Evolutionary conservation across 1,139 yeast genomes (phyloP), one percentile per base, ranked within the genome.

Genomic region (Zygoascus sp.): DNA sequence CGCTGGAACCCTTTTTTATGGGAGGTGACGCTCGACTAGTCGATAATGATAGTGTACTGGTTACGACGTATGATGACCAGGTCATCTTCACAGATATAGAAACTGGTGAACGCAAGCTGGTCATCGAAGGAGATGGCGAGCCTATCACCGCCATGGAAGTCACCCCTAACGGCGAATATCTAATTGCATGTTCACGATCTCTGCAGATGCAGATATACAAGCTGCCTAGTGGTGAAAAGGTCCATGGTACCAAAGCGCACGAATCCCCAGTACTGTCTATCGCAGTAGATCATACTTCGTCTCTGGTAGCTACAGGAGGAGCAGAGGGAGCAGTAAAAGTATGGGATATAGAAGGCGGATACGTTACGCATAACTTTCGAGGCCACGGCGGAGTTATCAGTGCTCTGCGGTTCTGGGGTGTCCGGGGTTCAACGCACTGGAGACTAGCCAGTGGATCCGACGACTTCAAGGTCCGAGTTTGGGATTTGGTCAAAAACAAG

Each of bases 381-480:
- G 97, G 98, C 0, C 99, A 94, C 64, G 96, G 96, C 17, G 83
- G 95, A n/a, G 85, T 95, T 5, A 76, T 92, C 39, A 84, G 96
- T 49, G 80, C 95, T 2, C 67, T 92, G 48, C 68, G 72, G 28
- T 88, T 92, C 64, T 74, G 76, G 62, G 83, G 81, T 49, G 70
- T 80, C 44, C 60, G 61, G 3, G 82, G 85, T 55, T 73, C 83
- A 3, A 69, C 77, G 10, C 74, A 79, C 48, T 92, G 97, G 97
- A 74, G 74, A 58, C 72, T 92, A 51, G 85, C 88, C 13, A 79
- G 88, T 58, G 97, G 96, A 57, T 84, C 92, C 25, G 86, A 82
- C 73, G 97, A 97, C 51, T 60, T 71, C 47, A 74, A 78, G 10
- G 82, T 86, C 22, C 83, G 89, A 58, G 75, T 92, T 2, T 92